phyloP scores from a whole-genome alignment of 2,329 filamentous ascomycete genomes.

The Elsinoe perseae region DNA sequence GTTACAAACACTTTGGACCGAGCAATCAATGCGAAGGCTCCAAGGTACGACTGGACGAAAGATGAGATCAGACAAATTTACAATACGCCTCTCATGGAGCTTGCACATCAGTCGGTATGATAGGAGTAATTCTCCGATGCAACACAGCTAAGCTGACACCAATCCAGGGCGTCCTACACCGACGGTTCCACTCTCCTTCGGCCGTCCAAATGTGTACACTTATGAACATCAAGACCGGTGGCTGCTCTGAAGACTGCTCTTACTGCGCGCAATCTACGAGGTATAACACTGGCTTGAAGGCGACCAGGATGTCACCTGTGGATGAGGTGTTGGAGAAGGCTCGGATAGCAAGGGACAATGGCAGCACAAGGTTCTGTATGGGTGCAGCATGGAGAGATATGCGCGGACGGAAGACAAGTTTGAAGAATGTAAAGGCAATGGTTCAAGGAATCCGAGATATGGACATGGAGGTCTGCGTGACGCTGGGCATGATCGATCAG shows the following conservation, averaged over 20 bases:
- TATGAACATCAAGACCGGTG: conserved; percentile 95
- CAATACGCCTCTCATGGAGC: conserved; percentile 70
- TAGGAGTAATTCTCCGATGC: background rate
- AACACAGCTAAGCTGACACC: background rate
- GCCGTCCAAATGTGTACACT: conserved; percentile 88
- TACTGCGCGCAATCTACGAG: conserved; percentile 88
- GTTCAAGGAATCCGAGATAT: conserved; percentile 69
- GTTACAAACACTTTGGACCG: conserved; percentile 30
- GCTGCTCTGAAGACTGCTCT: conserved; percentile 85
- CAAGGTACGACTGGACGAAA: conserved; percentile 69
- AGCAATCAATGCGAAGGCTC: conserved; percentile 53
- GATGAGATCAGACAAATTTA: conserved; percentile 78
- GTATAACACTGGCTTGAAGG: conserved; percentile 65
- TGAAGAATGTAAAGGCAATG: conserved; percentile 82
- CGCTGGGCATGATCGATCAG: conserved; percentile 79
- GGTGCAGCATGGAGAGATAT: conserved; percentile 91
- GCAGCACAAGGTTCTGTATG: conserved; percentile 91
- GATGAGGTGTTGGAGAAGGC: conserved; percentile 75
- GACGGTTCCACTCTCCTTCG: conserved; percentile 74
- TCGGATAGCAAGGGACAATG: conserved; percentile 68
- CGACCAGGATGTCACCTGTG: conserved; percentile 70
- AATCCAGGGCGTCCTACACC: conserved; percentile 63
- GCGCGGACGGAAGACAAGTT: conserved; percentile 75
- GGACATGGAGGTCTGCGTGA: conserved; percentile 91
- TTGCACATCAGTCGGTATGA: conserved; percentile 37